These are phyloP conservation scores for Globisporangium middletonii DNA, from an alignment of 352 stramenopile species.

Conservation along the genomic window DNA sequence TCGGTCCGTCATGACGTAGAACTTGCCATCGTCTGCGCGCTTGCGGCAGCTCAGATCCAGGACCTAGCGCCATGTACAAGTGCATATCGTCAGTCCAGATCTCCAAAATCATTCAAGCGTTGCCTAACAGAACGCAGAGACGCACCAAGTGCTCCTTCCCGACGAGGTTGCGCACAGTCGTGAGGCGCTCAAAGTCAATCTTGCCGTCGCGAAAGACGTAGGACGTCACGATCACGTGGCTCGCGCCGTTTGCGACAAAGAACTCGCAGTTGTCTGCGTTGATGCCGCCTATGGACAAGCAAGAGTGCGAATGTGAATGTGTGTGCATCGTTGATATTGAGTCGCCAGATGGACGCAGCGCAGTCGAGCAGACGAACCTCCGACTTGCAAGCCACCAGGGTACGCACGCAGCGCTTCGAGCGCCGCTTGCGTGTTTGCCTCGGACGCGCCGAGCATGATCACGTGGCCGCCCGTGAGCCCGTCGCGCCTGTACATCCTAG, in stretches of 20 bases:
- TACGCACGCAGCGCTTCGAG: conserved; percentile 85
- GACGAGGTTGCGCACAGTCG: conserved; percentile 58
- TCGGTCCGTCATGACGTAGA: conserved; percentile 95
- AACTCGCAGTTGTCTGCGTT: conserved; percentile 91
- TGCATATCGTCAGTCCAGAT: neutral
- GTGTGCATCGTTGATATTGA: neutral
- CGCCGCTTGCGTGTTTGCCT: conserved; percentile 89
- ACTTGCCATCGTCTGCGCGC: conserved; percentile 78
- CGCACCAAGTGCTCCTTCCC: conserved; percentile 72
- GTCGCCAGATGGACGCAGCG: too few relatives aligned
- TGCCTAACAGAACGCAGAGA: neutral
- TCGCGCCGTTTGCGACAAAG: conserved; percentile 94
- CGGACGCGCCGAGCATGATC: conserved; percentile 95
- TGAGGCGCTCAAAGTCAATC: conserved; percentile 82
- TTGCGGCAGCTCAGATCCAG: conserved; percentile 96
- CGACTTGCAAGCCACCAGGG: conserved; percentile 92
- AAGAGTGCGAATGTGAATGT: neutral
- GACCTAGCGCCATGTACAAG: conserved; percentile 42
- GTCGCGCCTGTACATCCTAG: conserved; percentile 91
- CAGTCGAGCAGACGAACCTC: conserved; percentile 45
- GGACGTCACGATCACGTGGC: conserved; percentile 98
- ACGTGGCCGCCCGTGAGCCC: conserved; percentile 93
- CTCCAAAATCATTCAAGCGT: too few relatives aligned
- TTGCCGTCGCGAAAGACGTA: conserved; percentile 94
- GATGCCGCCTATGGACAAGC: conserved; percentile 51